Evolutionary conservation across 257 asterid genomes (phyloP).

Genomic region (Primulina eburnea): DNA sequence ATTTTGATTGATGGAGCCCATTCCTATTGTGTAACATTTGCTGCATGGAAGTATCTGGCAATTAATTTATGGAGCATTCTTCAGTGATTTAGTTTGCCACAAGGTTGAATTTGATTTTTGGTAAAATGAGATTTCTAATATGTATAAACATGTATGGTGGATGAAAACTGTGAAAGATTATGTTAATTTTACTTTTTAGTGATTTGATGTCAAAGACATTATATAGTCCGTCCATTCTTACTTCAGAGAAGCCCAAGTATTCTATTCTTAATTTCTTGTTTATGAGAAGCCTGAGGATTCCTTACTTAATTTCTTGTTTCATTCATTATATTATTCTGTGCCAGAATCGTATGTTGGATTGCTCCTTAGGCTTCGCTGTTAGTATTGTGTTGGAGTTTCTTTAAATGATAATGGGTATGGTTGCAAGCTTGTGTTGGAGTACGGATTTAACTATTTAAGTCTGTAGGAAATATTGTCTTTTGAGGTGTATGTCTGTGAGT

Average conservation of each 20-base stretch:
- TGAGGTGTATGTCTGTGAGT: not conserved
- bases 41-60: not conserved
- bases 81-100: not conserved
- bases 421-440: not conserved
- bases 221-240: not conserved
- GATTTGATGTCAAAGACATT: not conserved
- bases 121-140: not conserved
- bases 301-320: too few relatives aligned
- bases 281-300: too few relatives aligned
- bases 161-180: not conserved
- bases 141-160: not conserved
- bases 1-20: not conserved
- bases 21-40: not conserved
- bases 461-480: not conserved
- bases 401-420: not conserved
- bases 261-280: too few relatives aligned
- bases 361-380: too few relatives aligned
- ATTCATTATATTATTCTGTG: too few relatives aligned
- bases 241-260: not conserved
- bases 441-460: not conserved
- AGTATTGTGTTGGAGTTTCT: not conserved
- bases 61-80: not conserved
- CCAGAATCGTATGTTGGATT: too few relatives aligned
- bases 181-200: too few relatives aligned
- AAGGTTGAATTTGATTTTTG: not conserved